Evolutionary conservation across 495 filamentous ascomycete genomes (phyloP), one percentile per base, ranked within the genome.

Genomic region (Parathielavia hyrcaniae): DNA sequence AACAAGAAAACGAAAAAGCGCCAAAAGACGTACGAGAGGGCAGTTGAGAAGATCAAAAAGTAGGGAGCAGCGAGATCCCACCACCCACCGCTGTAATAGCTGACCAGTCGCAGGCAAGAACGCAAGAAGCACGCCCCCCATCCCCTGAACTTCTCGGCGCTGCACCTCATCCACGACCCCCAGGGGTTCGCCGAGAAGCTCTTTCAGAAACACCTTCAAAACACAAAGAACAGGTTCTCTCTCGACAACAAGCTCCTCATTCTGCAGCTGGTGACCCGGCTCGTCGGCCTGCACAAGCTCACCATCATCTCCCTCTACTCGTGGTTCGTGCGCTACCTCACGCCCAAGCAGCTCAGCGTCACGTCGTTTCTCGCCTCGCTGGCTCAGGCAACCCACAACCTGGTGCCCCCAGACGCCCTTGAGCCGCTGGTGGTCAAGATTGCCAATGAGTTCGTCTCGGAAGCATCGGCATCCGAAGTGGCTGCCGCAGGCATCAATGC

Each of bases 1-100:
- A 97, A 96, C 75, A 99, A 97, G 75, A 98, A 97, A 77, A 86
- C 83, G 13, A 90, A 84, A 66, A 97, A 97, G 77, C 86, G 90
- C 60, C 79, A 83, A 22, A 86, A 85, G 65, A 80, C 81, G 10
- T 78, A 95, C 20, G 87, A 91, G 54, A 87, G 86, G 65, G 95
- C 91, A 1, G 77, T 87, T 9, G 79, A 85, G 20, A 86, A 84
- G 62, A 80, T 90, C 30, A 92, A 74, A 55, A 66, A 45, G 66
- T 69, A 61, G 10, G n/a, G n/a, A n/a, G 57, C 22, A 11, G 1
- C 4, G 4, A 11, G 4, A 4, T 11, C 14, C 3, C 11, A 16
- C n/a, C 36, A 4, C 14, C 20, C 11, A 13, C n/a, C 10, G 7
- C 14, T 10, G n/a, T 34, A 4, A 5, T 30, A 5, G 23, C 62